Evolutionary conservation across 1,284 basidiomycete species (phyloP), one percentile per base, ranked within the genome.

Genomic region (Trichosporon faecale): DNA sequence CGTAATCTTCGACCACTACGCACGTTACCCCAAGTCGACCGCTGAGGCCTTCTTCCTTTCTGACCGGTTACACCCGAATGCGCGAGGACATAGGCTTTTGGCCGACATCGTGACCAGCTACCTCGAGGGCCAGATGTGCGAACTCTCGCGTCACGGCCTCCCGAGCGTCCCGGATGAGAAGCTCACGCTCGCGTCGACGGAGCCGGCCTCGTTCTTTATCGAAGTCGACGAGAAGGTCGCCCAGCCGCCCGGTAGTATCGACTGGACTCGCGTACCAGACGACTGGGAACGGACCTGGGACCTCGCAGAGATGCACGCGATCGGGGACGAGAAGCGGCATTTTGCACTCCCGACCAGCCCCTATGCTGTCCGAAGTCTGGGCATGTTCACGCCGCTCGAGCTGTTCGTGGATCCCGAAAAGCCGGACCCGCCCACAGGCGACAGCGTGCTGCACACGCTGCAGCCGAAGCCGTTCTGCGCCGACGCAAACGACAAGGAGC

Each of bases 81-180:
- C 80, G 5, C 73, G 82, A 3, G 82, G 81, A 0, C 66, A 83
- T 77, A 78, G 81, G 21, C 68, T 83, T 14, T 75, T 84, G 40
- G 79, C 80, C 2, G 84, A 85, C 67, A 70, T 84, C 2, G 70
- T 83, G 2, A 77, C 81, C 12, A 71, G 79, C 3, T 84, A 82
- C 73, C 77, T 84, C 55, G 83, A 85, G 70, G 77, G 77, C 21
- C 80, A 84, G 71, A 73, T 84, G 21, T 84, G 84, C 70, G 75
- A 78, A 44, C 76, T 84, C 18, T 66, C 74, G 2, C 72, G 71
- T 2, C 79, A 76, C 61, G 82, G 82, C 14, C 68, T 82, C 11
- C 82, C 80, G 0, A 57, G 71, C 25, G 69, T 73, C 11, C 79
- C 75, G 8, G 27, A 73, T 0, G 14, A 65, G 5, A 65, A 70